Evolutionary conservation across 306 rosid genomes (phyloP).

Genomic region (Quercus gilva): DNA sequence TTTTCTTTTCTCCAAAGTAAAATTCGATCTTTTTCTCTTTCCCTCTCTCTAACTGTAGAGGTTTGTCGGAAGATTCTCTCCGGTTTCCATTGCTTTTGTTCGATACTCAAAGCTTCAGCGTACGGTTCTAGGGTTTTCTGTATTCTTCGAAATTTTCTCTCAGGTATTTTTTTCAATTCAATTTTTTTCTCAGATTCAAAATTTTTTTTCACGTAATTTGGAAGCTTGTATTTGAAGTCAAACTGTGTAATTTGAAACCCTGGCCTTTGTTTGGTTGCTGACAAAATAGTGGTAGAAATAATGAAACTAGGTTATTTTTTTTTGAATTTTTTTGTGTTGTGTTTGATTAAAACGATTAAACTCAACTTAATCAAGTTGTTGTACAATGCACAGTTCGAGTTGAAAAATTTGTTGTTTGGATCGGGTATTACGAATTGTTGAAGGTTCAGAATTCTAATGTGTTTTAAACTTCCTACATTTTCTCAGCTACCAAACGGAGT

Average conservation of each 20-base stretch:
- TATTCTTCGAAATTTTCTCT: neutral
- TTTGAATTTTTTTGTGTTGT: neutral
- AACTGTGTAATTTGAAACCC: slow-evolving; percentile 12
- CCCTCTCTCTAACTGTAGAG: slow-evolving; percentile 35
- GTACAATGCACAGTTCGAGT: neutral
- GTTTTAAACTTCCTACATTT: neutral
- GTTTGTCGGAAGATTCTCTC: slow-evolving; percentile 50
- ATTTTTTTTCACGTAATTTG: neutral
- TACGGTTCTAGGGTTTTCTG: slow-evolving; percentile 15
- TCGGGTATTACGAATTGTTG: neutral
- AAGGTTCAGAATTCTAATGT: neutral
- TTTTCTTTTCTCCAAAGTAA: slow-evolving; percentile 22
- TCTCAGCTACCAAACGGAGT: neutral
- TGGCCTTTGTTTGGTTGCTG: slow-evolving; percentile 10
- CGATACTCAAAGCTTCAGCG: slow-evolving; percentile 10
- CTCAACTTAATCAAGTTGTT: neutral
- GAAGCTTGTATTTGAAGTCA: neutral
- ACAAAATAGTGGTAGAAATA: neutral
- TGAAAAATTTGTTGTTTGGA: slow-evolving; percentile 13
- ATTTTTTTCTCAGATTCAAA: neutral
- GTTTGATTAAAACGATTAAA: neutral
- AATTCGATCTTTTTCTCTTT: slow-evolving; percentile 26
- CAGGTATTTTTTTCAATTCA: slow-evolving; percentile 18
- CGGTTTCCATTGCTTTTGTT: slow-evolving; percentile 24
- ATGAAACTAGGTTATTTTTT: neutral